Evolutionary conservation across 2,329 filamentous ascomycete species (phyloP), one percentile per base, ranked within the genome.

Genomic region (Davidsoniella australis): DNA sequence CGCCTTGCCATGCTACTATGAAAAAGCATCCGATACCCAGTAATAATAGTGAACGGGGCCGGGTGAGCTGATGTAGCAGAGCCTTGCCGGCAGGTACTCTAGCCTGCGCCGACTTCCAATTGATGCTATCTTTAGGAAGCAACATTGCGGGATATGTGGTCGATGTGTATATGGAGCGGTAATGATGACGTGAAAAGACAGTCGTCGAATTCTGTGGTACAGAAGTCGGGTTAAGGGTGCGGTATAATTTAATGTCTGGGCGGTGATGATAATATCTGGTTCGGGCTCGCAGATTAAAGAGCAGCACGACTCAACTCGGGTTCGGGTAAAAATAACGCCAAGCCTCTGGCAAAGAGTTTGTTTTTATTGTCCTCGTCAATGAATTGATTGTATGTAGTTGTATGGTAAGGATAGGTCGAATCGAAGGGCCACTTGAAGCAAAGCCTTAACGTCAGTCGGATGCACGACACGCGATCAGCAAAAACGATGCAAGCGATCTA

Each of bases 31-130:
- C 70, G 47, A 91, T 58, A 47, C 78, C 82, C 53, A 91, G 66
- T 43, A 83, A 75, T 48, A 91, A 66, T 55, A 95, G 68, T 56
- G 93, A 82, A 49, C 86, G 77, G 56, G 86, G 85, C 61, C 78
- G 78, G 54, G 84, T 85, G 55, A 93, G 61, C 58, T 85, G 76
- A 41, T 74, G 68, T 66, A 78, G 70, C 61, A 87, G 62, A 48
- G 82, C 80, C 63, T 85, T 77, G 57, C 78, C 80, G 51, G 85
- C 82, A 41, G 87, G 86, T 58, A 95, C 68, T 60, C 78, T 76
- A 59, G 83, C 73, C 68, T 78, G 84, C 57, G 88, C 82, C 56
- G 85, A 82, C 72, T 94, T 95, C 88, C 89, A 96, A 64, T 79
- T 87, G 61, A 89, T 75, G 63, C 85, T 85, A 64, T 83, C 84